Base-by-base conservation (phyloP, 2,329 filamentous ascomycete genomes). In the Fusarium buxicola region DNA sequence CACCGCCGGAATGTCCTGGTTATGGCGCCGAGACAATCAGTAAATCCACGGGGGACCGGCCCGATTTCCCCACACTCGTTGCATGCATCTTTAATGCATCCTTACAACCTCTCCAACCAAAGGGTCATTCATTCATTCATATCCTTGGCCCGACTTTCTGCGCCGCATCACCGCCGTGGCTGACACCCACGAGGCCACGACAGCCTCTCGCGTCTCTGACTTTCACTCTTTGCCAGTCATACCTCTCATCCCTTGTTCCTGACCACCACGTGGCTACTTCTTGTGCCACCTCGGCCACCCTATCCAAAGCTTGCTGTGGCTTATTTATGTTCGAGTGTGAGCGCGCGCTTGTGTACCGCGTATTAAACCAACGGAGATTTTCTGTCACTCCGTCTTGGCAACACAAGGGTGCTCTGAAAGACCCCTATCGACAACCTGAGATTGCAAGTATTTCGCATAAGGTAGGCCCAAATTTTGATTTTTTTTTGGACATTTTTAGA, bases 21-120 rank as follows among this genome's bases (percentile, higher is more conserved):
- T 61, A 68, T 71, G 66, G 68, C 64, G 66, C 68, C 68, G 68
- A 61, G 39, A 58, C 60, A 47, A 39, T 36, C 27, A 43, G 51
- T 55, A 28, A 48, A 40, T 48, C 30, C 34, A 58, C 68, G 68
- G 68, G 46, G 43, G 51, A 30, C 55, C 68, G 68, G 68, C 38
- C 68, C 68, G 68, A 70, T 67, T 71, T 66, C 66, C 68, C 63
- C 63, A 66, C 68, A 70, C 62, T 68, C 64, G 31, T 50, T 55
- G 51, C 59, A 60, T 50, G 52, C 36, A 34, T 34, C 55, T 47
- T 43, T 43, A 52, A 39, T 53, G 35, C 58, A 63, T 45, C 58
- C 58, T 41, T 63, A 55, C 55, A 57, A 25, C 45, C 47, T 41
- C 47, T 31, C 44, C 55, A 51, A 43, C 39, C 35, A 40, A 16